Conservation (phyloP, 352 stramenopile genomes). For the Pythium rhizo-oryzae region DNA sequence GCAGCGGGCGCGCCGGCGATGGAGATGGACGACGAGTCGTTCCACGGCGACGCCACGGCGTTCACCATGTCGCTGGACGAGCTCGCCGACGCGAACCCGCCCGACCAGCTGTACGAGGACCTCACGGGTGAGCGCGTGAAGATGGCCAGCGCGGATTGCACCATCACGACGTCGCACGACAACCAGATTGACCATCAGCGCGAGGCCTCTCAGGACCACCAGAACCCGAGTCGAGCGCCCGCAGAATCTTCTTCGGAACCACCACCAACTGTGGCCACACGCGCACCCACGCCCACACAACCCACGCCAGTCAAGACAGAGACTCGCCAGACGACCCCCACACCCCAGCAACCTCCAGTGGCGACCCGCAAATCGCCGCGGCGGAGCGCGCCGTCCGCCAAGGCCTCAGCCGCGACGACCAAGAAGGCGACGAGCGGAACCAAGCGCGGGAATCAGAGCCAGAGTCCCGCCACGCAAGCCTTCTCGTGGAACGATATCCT, state of each 20-base stretch:
- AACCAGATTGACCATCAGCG: not conserved
- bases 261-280: not conserved
- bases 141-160: not conserved
- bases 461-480: constrained; percentile 12
- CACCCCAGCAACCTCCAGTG: not conserved
- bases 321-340: not conserved
- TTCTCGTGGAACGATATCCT: constrained; percentile 92
- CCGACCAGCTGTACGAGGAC: constrained; percentile 22
- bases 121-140: constrained; percentile 3
- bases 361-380: constrained; percentile 17
- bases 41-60: constrained; percentile 20
- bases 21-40: constrained; percentile 19
- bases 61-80: constrained; percentile 26
- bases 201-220: not conserved
- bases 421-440: constrained; percentile 33
- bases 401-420: not conserved
- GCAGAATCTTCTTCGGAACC: not conserved
- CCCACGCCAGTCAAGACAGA: not conserved
- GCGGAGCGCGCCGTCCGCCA: not conserved
- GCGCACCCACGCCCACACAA: not conserved
- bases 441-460: constrained; percentile 3
- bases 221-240: not conserved
- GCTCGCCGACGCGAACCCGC: constrained; percentile 15
- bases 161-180: not conserved
- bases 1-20: not conserved